Evolutionary conservation across 2,329 filamentous ascomycete species (phyloP), one percentile per base, ranked within the genome.

Genomic region (Aspergillus proliferans): DNA sequence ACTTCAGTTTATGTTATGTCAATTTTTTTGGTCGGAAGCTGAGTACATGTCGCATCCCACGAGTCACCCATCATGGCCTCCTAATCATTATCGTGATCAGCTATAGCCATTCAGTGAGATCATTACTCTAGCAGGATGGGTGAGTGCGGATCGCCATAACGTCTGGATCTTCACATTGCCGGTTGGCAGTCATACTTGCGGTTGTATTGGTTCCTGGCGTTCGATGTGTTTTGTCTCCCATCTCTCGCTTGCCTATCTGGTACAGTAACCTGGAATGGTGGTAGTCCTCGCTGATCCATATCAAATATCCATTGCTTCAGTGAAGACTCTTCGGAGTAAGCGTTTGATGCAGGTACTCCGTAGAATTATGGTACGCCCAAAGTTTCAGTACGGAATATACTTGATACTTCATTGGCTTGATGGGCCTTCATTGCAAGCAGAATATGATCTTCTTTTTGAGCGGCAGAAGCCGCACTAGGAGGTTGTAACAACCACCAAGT

Each of bases 11-110:
- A 28, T 45, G 48, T 48, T 43, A 52, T 50, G 51, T 24, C 19
- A 48, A 52, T 46, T 46, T 15, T 44, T 41, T 47, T 49, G 45
- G 47, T 45, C 24, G 24, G 33, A 15, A 19, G 26, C 41, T 42
- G 30, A 22, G 7, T 14, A 12, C 21, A 47, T 33, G 33, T 28
- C 28, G 44, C 22, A 41, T 47, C 30, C n/a, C 43, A 46, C 42
- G 45, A 42, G 15, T 36, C 18, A 34, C 47, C 43, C 30, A 19
- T 12, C 14, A 46, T 46, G 46, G 36, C 39, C 9, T 44, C 24
- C 19, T 28, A 8, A 28, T 41, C 43, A 47, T 30, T 39, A 38
- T 38, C 34, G 34, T 38, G 34, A 38, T 38, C 34, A 38, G 34
- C n/a, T 38, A n/a, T 8, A 7, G n/a, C 6, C 3, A 38, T 38